Evolutionary conservation across 768 basidiomycete species (phyloP), one percentile per base, ranked within the genome.

Genomic region (Leccinum boreale): DNA sequence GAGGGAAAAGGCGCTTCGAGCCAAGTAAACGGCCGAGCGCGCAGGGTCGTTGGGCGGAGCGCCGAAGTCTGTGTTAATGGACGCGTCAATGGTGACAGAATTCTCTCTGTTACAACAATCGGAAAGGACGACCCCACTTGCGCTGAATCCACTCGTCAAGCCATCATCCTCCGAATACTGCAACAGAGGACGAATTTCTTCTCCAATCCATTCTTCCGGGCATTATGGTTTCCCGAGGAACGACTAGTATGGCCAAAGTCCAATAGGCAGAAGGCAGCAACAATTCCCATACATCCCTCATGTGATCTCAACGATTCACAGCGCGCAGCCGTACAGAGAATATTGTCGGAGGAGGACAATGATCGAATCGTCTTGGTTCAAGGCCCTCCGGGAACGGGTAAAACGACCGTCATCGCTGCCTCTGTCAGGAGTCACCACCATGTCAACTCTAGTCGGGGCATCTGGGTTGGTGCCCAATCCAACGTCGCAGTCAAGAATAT

Each of bases 401-500:
- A 79, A 64, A 80, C 78, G 1, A 73, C 73, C 0, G 75, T 78
- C 7, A 80, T 80, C 15, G 73, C 77, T 2, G 74, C 76, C 0
- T 65, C 68, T 1, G 72, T 74, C 1, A 57, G 60, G 1, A 74
- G 74, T 17, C 23, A 68, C 11, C 5, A 64, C 12, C 3, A 28
- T 1, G 56, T 61, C 49, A 50, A 51, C 2, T 59, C 59, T 15
- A 19, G 23, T 8, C 64, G 49, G 26, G 52, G 62, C 9, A 62
- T 78, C 9, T 81, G 77, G 74, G 60, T 81, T 26, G 66, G 75
- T 26, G 79, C 80, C 0, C 81, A 81, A 24, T 80, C 79, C 0
- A 82, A 81, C 42, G 77, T 81, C 29, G 80, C 77, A 0, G 80
- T 81, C n/a, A 82, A 82, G 60, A 81, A 81, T 54, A 79, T 81